phyloP scores from a whole-genome alignment of 176 grass and related monocot genomes.

The Paspalum notatum region DNA sequence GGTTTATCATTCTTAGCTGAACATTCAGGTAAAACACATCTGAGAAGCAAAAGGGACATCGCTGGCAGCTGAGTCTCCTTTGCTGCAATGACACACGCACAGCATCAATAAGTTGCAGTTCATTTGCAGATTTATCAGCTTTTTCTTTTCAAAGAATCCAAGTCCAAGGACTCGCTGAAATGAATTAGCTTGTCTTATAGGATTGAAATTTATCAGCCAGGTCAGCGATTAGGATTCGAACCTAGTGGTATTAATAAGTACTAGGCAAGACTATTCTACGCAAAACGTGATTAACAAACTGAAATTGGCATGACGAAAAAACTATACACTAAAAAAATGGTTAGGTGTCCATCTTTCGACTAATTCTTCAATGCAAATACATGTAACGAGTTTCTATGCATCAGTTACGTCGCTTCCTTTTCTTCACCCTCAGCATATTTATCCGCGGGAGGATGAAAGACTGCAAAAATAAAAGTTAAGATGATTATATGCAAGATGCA shows the following conservation, averaged over 20 bases:
- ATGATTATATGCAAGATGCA: constrained; percentile 11
- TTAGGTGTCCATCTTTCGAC: not conserved
- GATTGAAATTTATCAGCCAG: not conserved
- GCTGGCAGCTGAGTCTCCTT: not conserved
- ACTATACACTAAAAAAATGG: constrained; percentile 10
- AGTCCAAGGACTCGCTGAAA: not conserved
- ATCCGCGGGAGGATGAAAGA: constrained; percentile 23
- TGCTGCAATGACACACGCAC: not conserved
- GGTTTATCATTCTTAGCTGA: not conserved
- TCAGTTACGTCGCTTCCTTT: constrained; percentile 17
- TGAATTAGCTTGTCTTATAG: not conserved
- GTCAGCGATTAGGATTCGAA: not conserved
- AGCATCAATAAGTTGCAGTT: not conserved
- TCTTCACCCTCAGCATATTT: constrained; percentile 19
- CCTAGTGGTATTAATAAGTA: not conserved
- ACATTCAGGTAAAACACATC: not conserved
- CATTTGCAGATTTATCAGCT: not conserved
- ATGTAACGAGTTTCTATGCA: not conserved
- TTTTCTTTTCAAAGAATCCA: not conserved
- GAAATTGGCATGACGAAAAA: not conserved
- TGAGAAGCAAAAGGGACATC: not conserved
- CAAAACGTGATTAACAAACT: not conserved
- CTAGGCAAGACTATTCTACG: not conserved
- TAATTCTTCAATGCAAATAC: constrained; percentile 20
- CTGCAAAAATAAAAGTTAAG: constrained; percentile 23